phyloP scores from a whole-genome alignment of 2,329 filamentous ascomycete genomes.

The Dothiorella sarmentorum region DNA sequence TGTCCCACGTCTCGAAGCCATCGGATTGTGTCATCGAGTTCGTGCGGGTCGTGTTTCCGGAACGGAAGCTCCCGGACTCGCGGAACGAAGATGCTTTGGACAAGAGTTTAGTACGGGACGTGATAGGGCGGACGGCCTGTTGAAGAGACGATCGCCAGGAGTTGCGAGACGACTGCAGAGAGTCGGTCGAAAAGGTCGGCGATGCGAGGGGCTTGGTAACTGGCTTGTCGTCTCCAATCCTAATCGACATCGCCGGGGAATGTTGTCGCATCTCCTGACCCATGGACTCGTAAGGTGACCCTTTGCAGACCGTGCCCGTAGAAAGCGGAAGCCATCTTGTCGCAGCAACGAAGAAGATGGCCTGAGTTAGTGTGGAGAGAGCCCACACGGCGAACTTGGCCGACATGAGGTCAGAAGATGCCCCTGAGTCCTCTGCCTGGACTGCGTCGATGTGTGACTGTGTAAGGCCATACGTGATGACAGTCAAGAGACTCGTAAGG shows the following conservation, averaged over 20 bases:
- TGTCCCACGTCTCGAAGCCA: constrained; percentile 74
- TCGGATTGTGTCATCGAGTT: constrained; percentile 42
- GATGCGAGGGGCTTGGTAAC: constrained; percentile 26
- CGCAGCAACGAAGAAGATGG: constrained; percentile 26
- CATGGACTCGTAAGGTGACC: constrained; percentile 30
- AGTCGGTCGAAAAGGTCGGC: constrained; percentile 34
- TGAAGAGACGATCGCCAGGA: constrained; percentile 38
- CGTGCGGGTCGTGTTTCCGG: constrained; percentile 20
- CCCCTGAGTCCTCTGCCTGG: neutral
- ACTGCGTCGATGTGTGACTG: constrained; percentile 18
- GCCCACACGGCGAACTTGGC: constrained; percentile 37
- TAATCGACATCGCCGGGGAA: constrained; percentile 25
- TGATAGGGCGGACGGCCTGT: constrained; percentile 36
- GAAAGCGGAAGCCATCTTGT: constrained; percentile 22
- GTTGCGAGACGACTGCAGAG: constrained; percentile 32
- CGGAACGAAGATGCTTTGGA: constrained; percentile 27
- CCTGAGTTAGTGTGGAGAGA: constrained; percentile 31
- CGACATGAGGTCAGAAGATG: constrained; percentile 29
- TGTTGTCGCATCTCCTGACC: constrained; percentile 34
- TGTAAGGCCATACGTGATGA: constrained; percentile 12
- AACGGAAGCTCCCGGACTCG: constrained; percentile 34
- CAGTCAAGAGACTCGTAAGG: constrained; percentile 18
- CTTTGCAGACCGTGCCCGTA: constrained; percentile 19
- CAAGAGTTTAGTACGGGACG: constrained; percentile 33
- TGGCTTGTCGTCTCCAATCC: neutral